Base-by-base conservation (phyloP, 2,329 filamentous ascomycete species). In the Aspergillus pseudoterreus region DNA sequence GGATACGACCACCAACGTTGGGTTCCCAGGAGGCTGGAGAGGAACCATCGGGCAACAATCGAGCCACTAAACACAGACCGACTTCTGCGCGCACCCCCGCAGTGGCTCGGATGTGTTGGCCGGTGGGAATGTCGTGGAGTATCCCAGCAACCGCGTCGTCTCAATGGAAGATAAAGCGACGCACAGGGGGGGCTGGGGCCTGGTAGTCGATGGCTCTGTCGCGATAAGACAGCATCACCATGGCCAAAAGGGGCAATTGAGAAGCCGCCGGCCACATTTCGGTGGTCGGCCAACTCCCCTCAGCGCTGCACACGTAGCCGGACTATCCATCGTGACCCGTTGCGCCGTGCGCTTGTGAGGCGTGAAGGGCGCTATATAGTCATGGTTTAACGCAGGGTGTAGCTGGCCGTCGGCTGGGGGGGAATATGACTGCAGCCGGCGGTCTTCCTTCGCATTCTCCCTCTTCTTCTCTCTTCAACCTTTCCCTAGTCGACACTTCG, bases 281-380 rank as follows among this genome's bases (percentile, higher is more conserved):
- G 43, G 30, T 47, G 27, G 27, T 19, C 8, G 32, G 24, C 15
- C 15, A 50, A 54, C 55, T 57, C 64, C 64, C 64, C 61, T 69
- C 62, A 67, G 55, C 45, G 45, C 54, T 60, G 66, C 64, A 63
- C 67, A 70, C 67, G 67, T 70, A 67, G 66, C 49, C 65, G 58
- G 49, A 3, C 35, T 21, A 22, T 54, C 54, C 56, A 58, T 50
- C 47, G 39, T 51, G 48, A 58, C 54, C 57, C 56, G 59, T 55
- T 57, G 57, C 56, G 54, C 54, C 54, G 54, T 56, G 45, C 27
- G 41, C 17, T 45, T 24, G 51, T 43, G 45, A 42, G 14, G 39
- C 27, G 43, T 27, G 22, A 30, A 22, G 36, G 17, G 27, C 30
- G 43, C 15, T 30, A 48, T 49, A 32, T 42, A 33, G 42, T 49